Base-by-base conservation (phyloP, 1,284 basidiomycete species). In the Leucoagaricus sp. region DNA sequence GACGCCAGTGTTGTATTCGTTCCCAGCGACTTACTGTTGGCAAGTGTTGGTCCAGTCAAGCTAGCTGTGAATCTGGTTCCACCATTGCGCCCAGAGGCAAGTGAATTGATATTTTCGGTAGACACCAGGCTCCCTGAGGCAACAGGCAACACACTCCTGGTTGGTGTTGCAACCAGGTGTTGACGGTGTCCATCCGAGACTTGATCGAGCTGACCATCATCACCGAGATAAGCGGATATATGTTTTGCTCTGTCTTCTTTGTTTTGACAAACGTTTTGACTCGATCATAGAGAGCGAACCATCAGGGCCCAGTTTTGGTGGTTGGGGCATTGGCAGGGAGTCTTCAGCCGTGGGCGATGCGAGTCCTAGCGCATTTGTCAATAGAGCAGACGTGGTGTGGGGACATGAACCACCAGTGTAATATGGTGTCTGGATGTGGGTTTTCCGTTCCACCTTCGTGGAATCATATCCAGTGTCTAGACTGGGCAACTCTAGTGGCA, bases 391-490 rank as follows among this genome's bases (percentile, higher is more conserved):
- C 29, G 84, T 82, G 55, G 70, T 71, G 33, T 84, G 82, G 47
- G 84, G 77, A 63, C 84, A 80, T 2, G 78, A 71, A 9, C 80
- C 78, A 3, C 79, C 73, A 12, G 78, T 76, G 58, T 85, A 87
- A 63, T 89, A 86, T 8, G 86, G 79, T 4, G 85, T 86, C 67
- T 86, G 86, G 60, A 89, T 82, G 44, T 80, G 80, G 41, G 79
- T 81, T 38, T 87, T 82, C 40, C 86, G 82, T 49, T 74, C 77
- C 19, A 67, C 67, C 1, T 67, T 61, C 13, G 64, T 67, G 2
- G 67, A 67, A 60, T 65, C 64, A 53, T 67, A 63, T 61, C 64
- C 69, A 13, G 61, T 59, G 5, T 23, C 21, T n/a, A 63, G 57
- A 21, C 57, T 61, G 7, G 73, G 68, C 7, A 69, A 66, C 17